Conservation (phyloP, 371 early-diverging fungal genomes). For the Vairimorpha ceranae region DNA sequence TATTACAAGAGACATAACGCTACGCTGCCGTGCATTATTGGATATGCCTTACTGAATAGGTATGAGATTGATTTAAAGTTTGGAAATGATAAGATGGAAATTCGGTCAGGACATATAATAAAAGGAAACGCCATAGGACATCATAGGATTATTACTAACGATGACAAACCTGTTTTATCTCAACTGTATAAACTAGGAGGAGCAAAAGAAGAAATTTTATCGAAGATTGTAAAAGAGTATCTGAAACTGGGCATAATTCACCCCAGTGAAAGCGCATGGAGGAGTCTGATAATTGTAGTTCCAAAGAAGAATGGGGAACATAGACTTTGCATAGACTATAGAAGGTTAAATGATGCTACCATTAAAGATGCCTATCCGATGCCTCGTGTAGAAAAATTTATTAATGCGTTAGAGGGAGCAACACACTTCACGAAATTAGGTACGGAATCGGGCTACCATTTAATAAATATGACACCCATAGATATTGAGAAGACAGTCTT, state of each 20-base stretch:
- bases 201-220: not conserved
- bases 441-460: conserved; percentile 62
- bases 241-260: conserved; percentile 25
- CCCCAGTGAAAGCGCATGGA: conserved; percentile 15
- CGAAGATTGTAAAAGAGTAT: conserved; percentile 5
- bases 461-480: conserved; percentile 45
- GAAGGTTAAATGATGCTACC: conserved; percentile 23
- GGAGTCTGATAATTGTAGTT: not conserved
- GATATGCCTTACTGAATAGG: too few species aligned
- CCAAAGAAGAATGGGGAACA: not conserved
- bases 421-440: conserved; percentile 60
- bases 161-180: not conserved
- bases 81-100: too few species aligned
- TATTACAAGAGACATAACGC: too few species aligned
- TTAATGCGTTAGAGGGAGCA: conserved; percentile 46
- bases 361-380: conserved; percentile 23
- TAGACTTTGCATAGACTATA: conserved; percentile 26
- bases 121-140: not conserved
- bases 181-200: not conserved
- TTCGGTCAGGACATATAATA: not conserved
- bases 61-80: too few species aligned
- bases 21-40: too few species aligned
- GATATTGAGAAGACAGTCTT: conserved; percentile 62
- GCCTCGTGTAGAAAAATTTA: conserved; percentile 13
- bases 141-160: not conserved